Conservation (phyloP, 2,329 filamentous ascomycete species). For the Monosporascus ibericus region DNA sequence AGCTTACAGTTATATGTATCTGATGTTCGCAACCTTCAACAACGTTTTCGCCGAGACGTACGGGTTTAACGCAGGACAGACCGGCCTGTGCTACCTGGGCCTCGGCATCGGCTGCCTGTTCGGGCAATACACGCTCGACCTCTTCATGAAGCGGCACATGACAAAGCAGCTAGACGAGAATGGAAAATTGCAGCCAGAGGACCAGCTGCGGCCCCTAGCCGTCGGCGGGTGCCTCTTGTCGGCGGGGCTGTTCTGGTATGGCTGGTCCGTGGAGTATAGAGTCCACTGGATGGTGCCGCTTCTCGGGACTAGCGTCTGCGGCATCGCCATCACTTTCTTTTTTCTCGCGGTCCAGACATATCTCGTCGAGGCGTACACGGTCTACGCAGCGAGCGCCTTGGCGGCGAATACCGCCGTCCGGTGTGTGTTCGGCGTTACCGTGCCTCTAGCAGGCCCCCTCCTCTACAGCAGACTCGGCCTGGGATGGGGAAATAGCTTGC, state of each 20-base stretch:
- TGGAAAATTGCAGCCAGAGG: constrained; percentile 18
- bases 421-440: constrained; percentile 42
- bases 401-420: constrained; percentile 53
- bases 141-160: constrained; percentile 31
- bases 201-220: constrained; percentile 16
- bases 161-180: constrained; percentile 42
- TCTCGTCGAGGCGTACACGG: constrained; percentile 45
- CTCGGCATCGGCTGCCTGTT: constrained; percentile 43
- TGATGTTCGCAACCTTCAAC: constrained; percentile 37
- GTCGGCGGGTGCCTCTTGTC: constrained; percentile 19
- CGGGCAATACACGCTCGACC: constrained; percentile 22
- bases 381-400: constrained; percentile 36
- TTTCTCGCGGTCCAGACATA: constrained; percentile 52
- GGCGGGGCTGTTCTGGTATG: constrained; percentile 27
- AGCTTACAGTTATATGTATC: constrained; percentile 36
- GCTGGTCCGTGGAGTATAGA: constrained; percentile 23
- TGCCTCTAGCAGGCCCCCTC: constrained; percentile 43
- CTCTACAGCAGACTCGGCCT: constrained; percentile 23
- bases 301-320: constrained; percentile 40
- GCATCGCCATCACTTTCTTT: constrained; percentile 30
- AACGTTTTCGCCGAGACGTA: constrained; percentile 48
- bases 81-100: constrained; percentile 52
- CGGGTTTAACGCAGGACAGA: constrained; percentile 42
- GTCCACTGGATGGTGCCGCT: constrained; percentile 49
- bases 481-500: constrained; percentile 26